Evolutionary conservation across 495 filamentous ascomycete species (phyloP).

Genomic region (Lindgomyces ingoldianus): DNA sequence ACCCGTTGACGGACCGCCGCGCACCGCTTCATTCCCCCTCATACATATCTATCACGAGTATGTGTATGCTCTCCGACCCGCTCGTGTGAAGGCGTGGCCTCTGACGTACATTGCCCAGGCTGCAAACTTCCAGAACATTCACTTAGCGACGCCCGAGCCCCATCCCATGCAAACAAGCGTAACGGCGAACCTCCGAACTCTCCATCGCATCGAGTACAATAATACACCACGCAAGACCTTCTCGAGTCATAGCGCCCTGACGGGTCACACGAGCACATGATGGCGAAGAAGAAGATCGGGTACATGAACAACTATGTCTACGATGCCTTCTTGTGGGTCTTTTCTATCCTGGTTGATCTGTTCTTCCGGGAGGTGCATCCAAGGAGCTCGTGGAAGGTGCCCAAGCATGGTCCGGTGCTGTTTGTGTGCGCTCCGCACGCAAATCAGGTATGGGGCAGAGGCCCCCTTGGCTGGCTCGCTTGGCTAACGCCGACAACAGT

Average conservation of each 20-base stretch:
- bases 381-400: conserved; percentile 89
- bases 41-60: background rate
- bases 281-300: conserved; percentile 30
- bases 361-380: conserved; percentile 99
- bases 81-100: background rate
- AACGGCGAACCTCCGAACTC: no score
- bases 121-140: background rate
- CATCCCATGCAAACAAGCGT: background rate
- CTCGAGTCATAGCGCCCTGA: background rate
- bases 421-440: conserved; percentile 98
- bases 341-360: conserved; percentile 83
- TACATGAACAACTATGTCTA: conserved; percentile 51
- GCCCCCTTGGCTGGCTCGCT: background rate
- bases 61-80: background rate
- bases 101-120: background rate
- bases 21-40: background rate
- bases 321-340: conserved; percentile 76
- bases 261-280: conserved; percentile 4
- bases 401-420: conserved; percentile 81
- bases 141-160: background rate
- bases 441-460: conserved; percentile 72
- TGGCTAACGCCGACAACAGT: conserved; percentile 52
- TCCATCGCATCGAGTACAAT: no score
- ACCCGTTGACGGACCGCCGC: background rate
- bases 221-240: no score